Evolutionary conservation across 352 stramenopile genomes (phyloP).

Genomic region (Phytopythium vexans): DNA sequence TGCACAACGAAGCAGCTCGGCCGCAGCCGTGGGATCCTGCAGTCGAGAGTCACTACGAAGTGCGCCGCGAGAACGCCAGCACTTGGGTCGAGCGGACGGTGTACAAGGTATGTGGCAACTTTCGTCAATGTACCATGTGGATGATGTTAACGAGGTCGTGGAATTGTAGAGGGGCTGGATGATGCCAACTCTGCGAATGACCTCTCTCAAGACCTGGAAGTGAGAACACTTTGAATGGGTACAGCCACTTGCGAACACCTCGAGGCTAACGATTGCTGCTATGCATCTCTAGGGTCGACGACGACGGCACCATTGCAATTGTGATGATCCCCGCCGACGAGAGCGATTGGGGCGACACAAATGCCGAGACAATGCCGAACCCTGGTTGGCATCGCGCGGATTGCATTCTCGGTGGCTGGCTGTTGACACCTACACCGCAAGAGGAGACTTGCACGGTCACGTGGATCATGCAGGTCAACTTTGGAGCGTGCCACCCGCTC

Average conservation of each 20-base stretch:
- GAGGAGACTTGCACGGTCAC: conserved; percentile 67
- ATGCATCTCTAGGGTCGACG: conserved; percentile 43
- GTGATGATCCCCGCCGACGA: conserved; percentile 65
- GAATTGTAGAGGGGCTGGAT: conserved; percentile 24
- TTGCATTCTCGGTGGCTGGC: conserved; percentile 64
- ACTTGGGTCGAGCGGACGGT: conserved; percentile 56
- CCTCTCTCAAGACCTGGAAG: conserved; percentile 69
- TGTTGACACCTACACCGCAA: conserved; percentile 53
- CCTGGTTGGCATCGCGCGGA: conserved; percentile 31
- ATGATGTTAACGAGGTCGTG: background rate
- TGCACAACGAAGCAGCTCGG: background rate
- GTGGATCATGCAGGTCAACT: conserved; percentile 82
- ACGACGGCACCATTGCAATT: conserved; percentile 58
- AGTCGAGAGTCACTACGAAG: conserved; percentile 44
- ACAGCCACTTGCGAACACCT: background rate
- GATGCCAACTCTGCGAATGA: conserved; percentile 39
- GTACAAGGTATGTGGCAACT: conserved; percentile 30
- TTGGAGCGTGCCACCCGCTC: conserved; percentile 48
- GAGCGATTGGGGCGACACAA: conserved; percentile 16
- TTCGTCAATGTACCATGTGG: background rate
- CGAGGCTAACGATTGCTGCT: background rate
- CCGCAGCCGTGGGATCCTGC: conserved; percentile 28
- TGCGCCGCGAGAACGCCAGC: conserved; percentile 43
- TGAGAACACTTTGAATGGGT: conserved; percentile 14
- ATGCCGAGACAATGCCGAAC: background rate